A percentile compares a stretch with the other conserved stretches of the same genome.
Conservation (phyloP, 176 grass and related monocot genomes). For the Stipa capillata region DNA sequence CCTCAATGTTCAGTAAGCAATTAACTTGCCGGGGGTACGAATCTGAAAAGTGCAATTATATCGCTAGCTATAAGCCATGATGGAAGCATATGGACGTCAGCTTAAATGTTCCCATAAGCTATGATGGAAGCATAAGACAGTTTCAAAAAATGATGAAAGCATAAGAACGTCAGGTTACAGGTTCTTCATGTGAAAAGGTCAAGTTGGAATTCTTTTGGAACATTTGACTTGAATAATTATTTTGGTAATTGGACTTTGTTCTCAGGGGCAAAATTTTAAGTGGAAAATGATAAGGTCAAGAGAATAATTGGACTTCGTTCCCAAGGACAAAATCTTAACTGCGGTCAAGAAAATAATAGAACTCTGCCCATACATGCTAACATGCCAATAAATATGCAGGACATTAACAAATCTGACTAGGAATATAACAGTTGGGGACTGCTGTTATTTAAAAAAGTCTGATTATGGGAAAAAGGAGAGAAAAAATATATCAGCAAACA, state of each 20-base stretch:
- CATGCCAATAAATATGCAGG: not conserved
- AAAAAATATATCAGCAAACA: not conserved
- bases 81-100: constrained; percentile 14
- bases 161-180: not conserved
- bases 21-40: not conserved
- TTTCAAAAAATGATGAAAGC: constrained; percentile 21
- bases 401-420: not conserved
- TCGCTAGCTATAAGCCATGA: not conserved
- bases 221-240: not conserved
- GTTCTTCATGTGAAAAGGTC: not conserved
- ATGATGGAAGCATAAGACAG: constrained; percentile 16
- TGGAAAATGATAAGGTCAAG: not conserved
- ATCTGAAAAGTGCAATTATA: not conserved
- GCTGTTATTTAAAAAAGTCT: too few species aligned
- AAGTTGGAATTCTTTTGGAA: not conserved
- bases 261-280: not conserved
- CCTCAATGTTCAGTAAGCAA: not conserved
- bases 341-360: not conserved
- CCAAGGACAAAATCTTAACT: not conserved
- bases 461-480: too few species aligned
- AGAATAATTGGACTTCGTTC: not conserved
- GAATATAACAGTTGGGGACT: too few species aligned
- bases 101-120: not conserved
- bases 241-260: not conserved
- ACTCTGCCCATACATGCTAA: not conserved